phyloP scores from a whole-genome alignment of 2,329 filamentous ascomycete species.

The Colletotrichum sp. region DNA sequence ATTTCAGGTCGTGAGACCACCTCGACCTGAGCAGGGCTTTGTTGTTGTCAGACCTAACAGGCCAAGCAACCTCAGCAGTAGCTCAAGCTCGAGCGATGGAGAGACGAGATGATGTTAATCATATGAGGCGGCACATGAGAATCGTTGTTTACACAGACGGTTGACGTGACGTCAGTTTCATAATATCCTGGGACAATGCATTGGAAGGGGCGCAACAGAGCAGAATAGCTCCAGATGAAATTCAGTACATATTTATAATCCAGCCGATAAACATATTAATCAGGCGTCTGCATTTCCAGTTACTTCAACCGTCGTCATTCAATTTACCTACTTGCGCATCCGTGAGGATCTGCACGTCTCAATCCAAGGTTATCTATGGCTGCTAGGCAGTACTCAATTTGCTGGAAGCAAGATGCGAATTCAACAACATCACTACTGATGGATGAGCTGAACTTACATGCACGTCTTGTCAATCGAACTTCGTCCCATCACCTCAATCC shows the following conservation, averaged over 20 bases:
- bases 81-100: neutral
- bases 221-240: neutral
- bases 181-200: neutral
- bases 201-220: neutral
- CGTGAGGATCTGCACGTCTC: neutral
- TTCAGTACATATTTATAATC: neutral
- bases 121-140: neutral
- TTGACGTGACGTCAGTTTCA: neutral
- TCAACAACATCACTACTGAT: neutral
- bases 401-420: neutral
- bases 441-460: neutral
- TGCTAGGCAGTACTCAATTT: rapidly evolving
- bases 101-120: neutral
- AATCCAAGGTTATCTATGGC: neutral
- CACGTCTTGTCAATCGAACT: neutral
- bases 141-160: neutral
- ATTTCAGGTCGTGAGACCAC: neutral
- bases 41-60: constrained; percentile 1
- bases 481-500: neutral
- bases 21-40: neutral
- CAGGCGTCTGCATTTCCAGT: neutral
- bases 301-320: neutral
- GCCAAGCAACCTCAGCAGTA: neutral
- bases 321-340: neutral
- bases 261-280: neutral